Base-by-base conservation (phyloP, 2,329 filamentous ascomycete species). In the Fusarium agapanthi region DNA sequence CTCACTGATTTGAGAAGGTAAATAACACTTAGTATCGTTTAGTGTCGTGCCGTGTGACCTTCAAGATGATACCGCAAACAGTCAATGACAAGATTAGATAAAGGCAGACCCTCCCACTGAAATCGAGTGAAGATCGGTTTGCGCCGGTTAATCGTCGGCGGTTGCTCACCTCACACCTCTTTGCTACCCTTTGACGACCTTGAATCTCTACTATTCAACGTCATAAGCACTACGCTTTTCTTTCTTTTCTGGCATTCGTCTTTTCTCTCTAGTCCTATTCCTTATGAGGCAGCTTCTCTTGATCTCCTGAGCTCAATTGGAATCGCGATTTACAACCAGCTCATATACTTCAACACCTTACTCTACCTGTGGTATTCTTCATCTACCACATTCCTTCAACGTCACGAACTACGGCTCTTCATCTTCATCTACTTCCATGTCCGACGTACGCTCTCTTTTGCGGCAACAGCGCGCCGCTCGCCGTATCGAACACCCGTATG, bases 381-480 rank as follows among this genome's bases (percentile, higher is more conserved):
- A 47, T 51, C 55, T 65, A 28, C 53, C 44, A 55, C 40, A 32
- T 35, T 37, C 48, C 37, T 54, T 67, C 26, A 32, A 28, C 45
- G 43, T 32, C 45, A 44, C 40, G 54, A 65, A 65, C 16, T 24
- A 45, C 63, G 8, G 24, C n/a, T 57, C 15, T 18, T 30, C 18
- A 57, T 56, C n/a, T 30, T 50, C 28, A 60, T 38, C 41, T 47
- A 37, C 41, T 47, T 67, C 50, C 72, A 95, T 96, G 93, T 87
- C 93, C 74, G 93, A 97, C 81, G 91, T 94, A 32, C 92, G 94
- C 76, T 89, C 93, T 40, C 88, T 97, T 54, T 88, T 97, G 65
- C 92, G 93, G 75, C 92, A 91, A 78, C 92, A 95, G 81, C 90
- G 93, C 73, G 90, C 90, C 62, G 88, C 92, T 69, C 90, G 94